Base-by-base conservation (phyloP, 352 stramenopile species). In the Phytophthora multivora region DNA sequence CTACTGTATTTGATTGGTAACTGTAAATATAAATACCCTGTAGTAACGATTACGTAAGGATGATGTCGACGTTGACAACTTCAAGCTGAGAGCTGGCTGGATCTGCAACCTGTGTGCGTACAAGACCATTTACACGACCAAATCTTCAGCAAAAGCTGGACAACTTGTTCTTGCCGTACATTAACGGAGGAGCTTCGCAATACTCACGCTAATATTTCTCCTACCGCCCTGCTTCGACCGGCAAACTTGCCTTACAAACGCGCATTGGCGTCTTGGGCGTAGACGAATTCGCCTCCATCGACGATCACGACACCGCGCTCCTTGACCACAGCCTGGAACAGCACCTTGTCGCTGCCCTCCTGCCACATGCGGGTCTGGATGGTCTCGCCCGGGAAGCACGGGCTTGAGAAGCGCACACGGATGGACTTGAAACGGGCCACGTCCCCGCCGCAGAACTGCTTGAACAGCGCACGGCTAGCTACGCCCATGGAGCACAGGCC, bases 401-500 rank as follows among this genome's bases (percentile, higher is more conserved):
- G 90, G 54, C 84, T 94, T 43, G 89, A 82, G 69, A 97, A 97
- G 63, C 90, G 85, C 40, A 93, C 88, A 40, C 86, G 90, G 45
- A 97, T 90, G 39, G 80, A 85, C 70, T 91, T 93, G 69, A 97
- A 96, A 50, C 71, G 64, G 16, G 67, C 57, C 19, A 73, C 73
- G 40, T 96, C 80, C 47, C 82, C 85, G 21, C 66, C 56, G 71
- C 86, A 95, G 49, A 90, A 96, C 33, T 77, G 70, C 47, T 90
- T 84, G 73, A 92, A 91, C 10, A 97, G 72, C 45, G 86, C 82
- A 31, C 86, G 83, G 35, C 83, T 82, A 13, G 86, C 79, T 25
- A 96, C 84, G 18, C 91, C 95, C 73, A 98, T 88, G 33, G 88
- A 98, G 71, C 93, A 98, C 18, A 99, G 75, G 5, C 96, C 96